Evolutionary conservation across 768 basidiomycete species (phyloP).

Genomic region (Leccinum obscurum): DNA sequence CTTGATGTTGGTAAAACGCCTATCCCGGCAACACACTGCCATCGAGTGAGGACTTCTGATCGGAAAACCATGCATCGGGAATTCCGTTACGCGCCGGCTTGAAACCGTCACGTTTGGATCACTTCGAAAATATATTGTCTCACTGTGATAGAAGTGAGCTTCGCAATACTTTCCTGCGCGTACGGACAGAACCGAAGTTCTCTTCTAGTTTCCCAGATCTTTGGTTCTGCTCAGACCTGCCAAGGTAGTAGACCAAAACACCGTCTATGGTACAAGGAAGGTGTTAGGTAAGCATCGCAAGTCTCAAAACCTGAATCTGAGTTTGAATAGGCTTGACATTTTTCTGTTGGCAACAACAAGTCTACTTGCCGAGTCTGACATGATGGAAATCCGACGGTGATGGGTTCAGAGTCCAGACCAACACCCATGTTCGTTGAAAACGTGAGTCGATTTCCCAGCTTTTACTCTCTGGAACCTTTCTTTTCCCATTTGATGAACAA

Average conservation of each 20-base stretch:
- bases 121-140: background rate
- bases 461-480: background rate
- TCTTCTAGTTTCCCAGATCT: background rate
- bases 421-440: background rate
- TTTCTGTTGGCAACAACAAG: background rate
- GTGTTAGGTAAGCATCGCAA: no score
- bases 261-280: background rate
- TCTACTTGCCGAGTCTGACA: background rate
- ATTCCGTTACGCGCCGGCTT: background rate
- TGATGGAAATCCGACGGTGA: background rate
- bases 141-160: background rate
- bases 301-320: background rate
- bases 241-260: background rate
- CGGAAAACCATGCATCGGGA: background rate
- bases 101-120: background rate
- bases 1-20: background rate
- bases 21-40: background rate
- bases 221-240: background rate
- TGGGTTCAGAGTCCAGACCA: background rate
- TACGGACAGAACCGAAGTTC: background rate
- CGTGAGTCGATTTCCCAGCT: background rate
- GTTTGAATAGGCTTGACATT: background rate
- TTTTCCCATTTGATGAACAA: conserved; percentile 36
- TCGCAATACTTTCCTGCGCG: background rate
- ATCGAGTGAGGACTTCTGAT: background rate